Base-by-base conservation (phyloP, 1,139 yeast genomes). In the Candida sp. region DNA sequence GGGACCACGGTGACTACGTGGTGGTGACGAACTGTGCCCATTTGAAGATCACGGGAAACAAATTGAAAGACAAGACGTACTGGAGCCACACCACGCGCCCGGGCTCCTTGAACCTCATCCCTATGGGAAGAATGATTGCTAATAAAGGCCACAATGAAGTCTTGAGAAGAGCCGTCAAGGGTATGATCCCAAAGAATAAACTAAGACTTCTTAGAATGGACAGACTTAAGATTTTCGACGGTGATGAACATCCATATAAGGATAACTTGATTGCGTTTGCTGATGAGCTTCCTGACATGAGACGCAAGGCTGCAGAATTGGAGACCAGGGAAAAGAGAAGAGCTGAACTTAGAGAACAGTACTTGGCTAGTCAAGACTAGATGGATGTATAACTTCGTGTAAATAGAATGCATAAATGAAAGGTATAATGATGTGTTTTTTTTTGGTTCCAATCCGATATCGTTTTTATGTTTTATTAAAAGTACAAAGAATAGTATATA, bases 1-100 rank as follows among this genome's bases (percentile, higher is more conserved):
- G 86, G 66, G 99, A 94, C 72, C 86, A 88, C 59, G 99, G 99
- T 9, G 99, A 94, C 70, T 94, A 93, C 63, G 98, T 94, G 17
- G 98, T 94, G 17, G 98, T 94, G 2, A 90, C 98, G 9, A 94
- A 94, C 74, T 92, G 98, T 65, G 83, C 90, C 54, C 84, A 85
- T 59, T 69, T 96, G 61, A 86, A 85, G 62, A 80, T 88, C 17
- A 86, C 97, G 0, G 98, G 98, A 55, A 86, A 85, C 58, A 94
- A 94, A 68, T 69, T 93, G 67, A 75, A 85, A 52, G 88, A 93
- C 52, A 93, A 90, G 70, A 78, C 85, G n/a, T 94, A 94, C 74
- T 88, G 97, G 88, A 81, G 90, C 50, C 99, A 96, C 69, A 88
- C 94, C 35, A 83, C 89, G 2, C 85, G 90, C 63, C 98, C 98